Evolutionary conservation across 1,284 basidiomycete species (phyloP).

Genomic region (Heterobasidion irregulare): DNA sequence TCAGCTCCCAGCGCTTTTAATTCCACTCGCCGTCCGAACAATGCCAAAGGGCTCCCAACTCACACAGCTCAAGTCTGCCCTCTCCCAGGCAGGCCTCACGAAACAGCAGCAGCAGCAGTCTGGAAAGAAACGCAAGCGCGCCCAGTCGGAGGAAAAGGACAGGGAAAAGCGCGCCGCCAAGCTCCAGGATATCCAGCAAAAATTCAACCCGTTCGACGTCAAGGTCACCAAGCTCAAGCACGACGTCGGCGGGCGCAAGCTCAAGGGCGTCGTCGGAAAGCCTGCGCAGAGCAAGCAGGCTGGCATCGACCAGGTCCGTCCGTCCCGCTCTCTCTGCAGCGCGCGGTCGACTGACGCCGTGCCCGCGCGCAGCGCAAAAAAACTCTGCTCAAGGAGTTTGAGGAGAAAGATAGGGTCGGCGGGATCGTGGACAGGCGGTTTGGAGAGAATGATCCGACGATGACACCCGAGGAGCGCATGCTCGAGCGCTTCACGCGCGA

Average conservation of each 20-base stretch:
- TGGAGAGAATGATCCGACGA: slow-evolving; percentile 88
- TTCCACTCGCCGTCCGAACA: neutral
- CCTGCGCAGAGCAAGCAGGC: slow-evolving; percentile 86
- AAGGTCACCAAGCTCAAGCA: slow-evolving; percentile 90
- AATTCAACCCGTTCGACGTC: slow-evolving; percentile 90
- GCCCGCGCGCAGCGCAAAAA: slow-evolving; percentile 58
- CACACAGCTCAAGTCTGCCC: slow-evolving; percentile 78
- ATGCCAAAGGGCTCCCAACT: slow-evolving; percentile 79
- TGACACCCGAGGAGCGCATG: slow-evolving; percentile 95
- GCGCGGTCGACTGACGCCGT: neutral
- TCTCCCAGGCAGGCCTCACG: slow-evolving; percentile 69
- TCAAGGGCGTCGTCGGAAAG: slow-evolving; percentile 78
- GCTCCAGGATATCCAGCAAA: slow-evolving; percentile 77
- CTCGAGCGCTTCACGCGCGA: slow-evolving; percentile 94
- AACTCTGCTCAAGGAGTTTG: slow-evolving; percentile 82
- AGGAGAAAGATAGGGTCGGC: slow-evolving; percentile 72
- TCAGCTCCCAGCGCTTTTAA: neutral
- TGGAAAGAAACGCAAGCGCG: slow-evolving; percentile 66
- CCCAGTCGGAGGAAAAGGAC: slow-evolving; percentile 57
- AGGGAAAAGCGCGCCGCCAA: slow-evolving; percentile 74
- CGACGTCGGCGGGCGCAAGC: slow-evolving; percentile 81
- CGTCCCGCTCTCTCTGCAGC: neutral
- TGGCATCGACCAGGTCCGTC: slow-evolving; percentile 80
- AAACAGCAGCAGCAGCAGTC: slow-evolving; percentile 31
- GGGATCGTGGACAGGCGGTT: slow-evolving; percentile 93